phyloP scores from a whole-genome alignment of 495 filamentous ascomycete genomes.

The Hamigera avellanea region DNA sequence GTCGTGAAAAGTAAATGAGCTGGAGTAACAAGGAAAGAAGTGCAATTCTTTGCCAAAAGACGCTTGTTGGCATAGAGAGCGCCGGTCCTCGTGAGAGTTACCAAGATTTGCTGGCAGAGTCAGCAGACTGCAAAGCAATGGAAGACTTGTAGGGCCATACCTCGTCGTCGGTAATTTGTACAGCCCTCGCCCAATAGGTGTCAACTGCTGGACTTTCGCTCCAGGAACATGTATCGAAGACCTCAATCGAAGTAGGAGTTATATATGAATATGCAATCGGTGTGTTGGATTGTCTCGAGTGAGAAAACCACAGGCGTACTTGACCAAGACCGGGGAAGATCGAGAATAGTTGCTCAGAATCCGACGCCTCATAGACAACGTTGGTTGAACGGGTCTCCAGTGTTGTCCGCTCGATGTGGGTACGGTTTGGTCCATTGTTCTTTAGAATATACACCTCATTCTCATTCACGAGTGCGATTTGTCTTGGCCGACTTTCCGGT shows the following conservation, averaged over 20 bases:
- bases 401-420: conserved; percentile 24
- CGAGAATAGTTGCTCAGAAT: conserved; percentile 25
- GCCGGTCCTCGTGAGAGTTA: conserved; percentile 56
- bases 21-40: conserved; percentile 75
- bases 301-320: conserved; percentile 32
- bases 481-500: conserved; percentile 22
- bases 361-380: conserved; percentile 19
- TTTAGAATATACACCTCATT: conserved; percentile 33
- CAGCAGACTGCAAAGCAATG: conserved; percentile 3
- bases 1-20: conserved; percentile 85
- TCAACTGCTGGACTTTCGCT: conserved; percentile 22
- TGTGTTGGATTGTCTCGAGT: conserved; percentile 13
- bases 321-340: conserved; percentile 28
- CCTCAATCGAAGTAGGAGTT: conserved; percentile 4
- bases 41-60: conserved; percentile 70
- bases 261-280: conserved; percentile 22
- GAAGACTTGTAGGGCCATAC: conserved; percentile 7
- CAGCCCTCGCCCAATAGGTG: conserved; percentile 29
- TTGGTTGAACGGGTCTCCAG: conserved; percentile 26
- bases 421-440: conserved; percentile 19
- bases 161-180: conserved; percentile 27
- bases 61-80: conserved; percentile 66
- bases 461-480: conserved; percentile 33
- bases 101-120: conserved; percentile 23
- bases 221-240: conserved; percentile 19